These are phyloP conservation scores for Cicer chorassanicum DNA, from an alignment of 306 rosid genomes.

Conservation along the genomic window DNA sequence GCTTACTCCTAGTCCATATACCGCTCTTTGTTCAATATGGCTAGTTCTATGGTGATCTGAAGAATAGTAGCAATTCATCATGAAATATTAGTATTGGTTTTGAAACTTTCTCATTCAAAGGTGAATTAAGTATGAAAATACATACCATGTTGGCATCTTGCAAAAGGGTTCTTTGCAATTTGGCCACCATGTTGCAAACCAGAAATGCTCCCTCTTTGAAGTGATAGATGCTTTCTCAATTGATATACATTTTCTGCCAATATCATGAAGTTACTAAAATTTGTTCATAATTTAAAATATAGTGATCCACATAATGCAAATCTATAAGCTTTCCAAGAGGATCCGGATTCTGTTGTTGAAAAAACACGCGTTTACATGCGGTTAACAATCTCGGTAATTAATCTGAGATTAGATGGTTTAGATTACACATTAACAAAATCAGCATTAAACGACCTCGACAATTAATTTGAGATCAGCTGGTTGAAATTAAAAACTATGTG, in stretches of 20 bases:
- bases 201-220: slow-evolving; percentile 42
- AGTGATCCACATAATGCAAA: not conserved
- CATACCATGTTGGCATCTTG: slow-evolving; percentile 36
- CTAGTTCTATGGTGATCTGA: slow-evolving; percentile 40
- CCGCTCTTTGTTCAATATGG: slow-evolving; percentile 37
- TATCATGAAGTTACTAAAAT: slow-evolving; percentile 4
- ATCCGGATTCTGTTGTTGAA: no score
- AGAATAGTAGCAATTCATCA: slow-evolving; percentile 40
- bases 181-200: slow-evolving; percentile 41
- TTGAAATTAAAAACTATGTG: no score
- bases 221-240: slow-evolving; percentile 47
- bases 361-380: no score
- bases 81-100: slow-evolving; percentile 39
- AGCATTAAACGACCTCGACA: no score
- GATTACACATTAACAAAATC: no score
- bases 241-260: slow-evolving; percentile 56
- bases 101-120: slow-evolving; percentile 39
- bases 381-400: no score
- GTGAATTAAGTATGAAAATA: slow-evolving; percentile 33
- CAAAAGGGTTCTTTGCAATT: slow-evolving; percentile 42
- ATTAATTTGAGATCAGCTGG: no score
- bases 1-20: slow-evolving; percentile 26
- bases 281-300: not conserved
- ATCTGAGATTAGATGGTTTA: no score
- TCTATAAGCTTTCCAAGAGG: not conserved